phyloP scores from a whole-genome alignment of 2,329 filamentous ascomycete genomes.

The Xylariaceae sp. region DNA sequence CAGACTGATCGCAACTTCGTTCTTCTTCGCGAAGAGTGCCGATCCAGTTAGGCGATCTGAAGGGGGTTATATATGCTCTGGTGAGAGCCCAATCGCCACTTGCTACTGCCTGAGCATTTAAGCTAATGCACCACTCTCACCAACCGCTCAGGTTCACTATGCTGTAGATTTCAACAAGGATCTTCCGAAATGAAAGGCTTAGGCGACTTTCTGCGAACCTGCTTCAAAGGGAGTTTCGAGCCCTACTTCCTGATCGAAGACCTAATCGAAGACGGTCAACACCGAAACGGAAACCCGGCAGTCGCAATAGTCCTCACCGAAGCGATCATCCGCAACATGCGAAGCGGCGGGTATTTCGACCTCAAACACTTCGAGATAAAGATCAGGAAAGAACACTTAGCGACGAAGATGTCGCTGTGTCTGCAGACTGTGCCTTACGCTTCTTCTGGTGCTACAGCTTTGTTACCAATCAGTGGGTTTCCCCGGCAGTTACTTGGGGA shows the following conservation, averaged over 20 bases:
- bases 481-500: conserved; percentile 29
- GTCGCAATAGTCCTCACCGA: conserved; percentile 26
- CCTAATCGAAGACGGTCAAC: conserved; percentile 24
- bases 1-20: conserved; percentile 30
- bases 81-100: conserved; percentile 18
- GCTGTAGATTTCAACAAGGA: conserved; percentile 26
- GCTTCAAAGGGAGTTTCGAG: conserved; percentile 29
- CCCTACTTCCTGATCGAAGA: conserved; percentile 31
- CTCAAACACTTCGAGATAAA: conserved; percentile 25
- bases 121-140: background rate
- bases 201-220: conserved; percentile 29
- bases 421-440: conserved; percentile 20
- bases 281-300: too few species aligned
- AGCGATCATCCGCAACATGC: conserved; percentile 29
- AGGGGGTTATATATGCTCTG: conserved; percentile 30
- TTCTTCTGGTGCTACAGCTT: conserved; percentile 24
- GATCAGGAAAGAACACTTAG: conserved; percentile 21
- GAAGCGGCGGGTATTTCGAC: conserved; percentile 28
- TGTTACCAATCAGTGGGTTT: conserved; percentile 31
- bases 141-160: conserved; percentile 24
- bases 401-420: conserved; percentile 28
- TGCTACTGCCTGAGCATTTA: background rate
- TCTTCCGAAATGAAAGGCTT: conserved; percentile 29
- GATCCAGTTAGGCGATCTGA: conserved; percentile 24
- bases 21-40: conserved; percentile 32